Conservation (phyloP, 371 early-diverging fungal genomes). For the Chytridiales sp. region DNA sequence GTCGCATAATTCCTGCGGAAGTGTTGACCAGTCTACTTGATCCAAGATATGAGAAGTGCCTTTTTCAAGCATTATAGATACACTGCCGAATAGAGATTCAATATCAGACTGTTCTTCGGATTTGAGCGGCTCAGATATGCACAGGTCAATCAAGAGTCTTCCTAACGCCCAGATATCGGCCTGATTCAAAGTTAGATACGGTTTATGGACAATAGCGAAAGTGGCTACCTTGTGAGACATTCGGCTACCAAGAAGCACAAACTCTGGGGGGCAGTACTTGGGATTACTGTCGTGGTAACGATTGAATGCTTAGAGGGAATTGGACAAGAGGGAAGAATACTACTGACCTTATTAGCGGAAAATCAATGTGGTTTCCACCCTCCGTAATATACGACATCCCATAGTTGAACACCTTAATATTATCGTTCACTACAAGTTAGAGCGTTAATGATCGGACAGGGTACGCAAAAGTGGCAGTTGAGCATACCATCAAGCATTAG, state of each 20-base stretch:
- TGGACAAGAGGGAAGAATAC: too few species aligned
- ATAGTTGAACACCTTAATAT: constrained; percentile 10
- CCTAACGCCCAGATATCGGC: constrained; percentile 16
- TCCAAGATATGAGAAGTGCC: neutral
- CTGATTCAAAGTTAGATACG: neutral
- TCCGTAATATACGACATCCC: constrained; percentile 14
- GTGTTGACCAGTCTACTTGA: neutral
- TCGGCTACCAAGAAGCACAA: neutral
- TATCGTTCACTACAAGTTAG: neutral
- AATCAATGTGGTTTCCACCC: constrained; percentile 6
- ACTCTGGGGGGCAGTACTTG: constrained; percentile 4
- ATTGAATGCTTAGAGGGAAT: too few species aligned
- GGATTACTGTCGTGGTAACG: constrained; percentile 10
- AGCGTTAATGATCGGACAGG: neutral
- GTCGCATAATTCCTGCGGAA: neutral
- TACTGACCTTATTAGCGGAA: too few species aligned
- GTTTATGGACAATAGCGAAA: neutral
- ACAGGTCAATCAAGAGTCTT: constrained; percentile 3
- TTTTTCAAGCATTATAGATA: constrained; percentile 1
- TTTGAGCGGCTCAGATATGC: neutral
- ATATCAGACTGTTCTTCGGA: neutral
- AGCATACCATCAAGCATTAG: neutral
- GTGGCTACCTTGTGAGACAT: neutral
- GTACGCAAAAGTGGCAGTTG: neutral
- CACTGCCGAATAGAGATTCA: neutral